Evolutionary conservation across 306 rosid species (phyloP), one percentile per base, ranked within the genome.

Genomic region (Ziziphus jujuba): DNA sequence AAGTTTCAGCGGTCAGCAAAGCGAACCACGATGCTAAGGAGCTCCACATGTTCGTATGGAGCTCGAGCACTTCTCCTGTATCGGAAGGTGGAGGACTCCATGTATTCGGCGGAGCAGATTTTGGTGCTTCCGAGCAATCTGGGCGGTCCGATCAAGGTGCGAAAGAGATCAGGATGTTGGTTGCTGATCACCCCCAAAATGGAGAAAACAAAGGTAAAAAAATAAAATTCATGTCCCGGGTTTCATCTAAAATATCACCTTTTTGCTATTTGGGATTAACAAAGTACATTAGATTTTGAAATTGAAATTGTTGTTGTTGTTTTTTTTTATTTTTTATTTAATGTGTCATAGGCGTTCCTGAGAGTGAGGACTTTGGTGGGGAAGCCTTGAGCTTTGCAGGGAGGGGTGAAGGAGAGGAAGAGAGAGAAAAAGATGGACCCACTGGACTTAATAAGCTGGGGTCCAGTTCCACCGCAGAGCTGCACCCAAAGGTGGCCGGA

Each of bases 11-110:
- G n/a, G 56, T 14, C n/a, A 63, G 65, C 13, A 91, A 86, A 67
- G 22, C 81, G 0, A 88, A 69, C 73, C 84, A 87, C 21, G 96
- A 91, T 23, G 96, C 93, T 4, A 91, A 91, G 63, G 97, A 91
- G 84, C 93, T 91, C 6, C 97, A 91, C 74, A 88, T 91, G 97
- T 91, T 88, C 14, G 97, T 91, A 28, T 91, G 97, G 97, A 91
- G 97, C 76, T 88, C 97, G 0, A 88, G 93, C 16, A 85, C 79
- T 0, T 91, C 97, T 0, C 96, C 97, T 14, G 97, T 88, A 56
- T 90, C 97, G 0, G 96, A 95, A 35, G 80, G 72, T 5, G 85
- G 82, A 0, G 96, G 98, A 16, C 88, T 92, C 65, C 96, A 86
- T 33, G 93, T 86, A 2, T 85, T 93, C n/a, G 84, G 86, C 8